Evolutionary conservation across 2,329 filamentous ascomycete genomes (phyloP).

Genomic region (Trichophyton schoenleinii): DNA sequence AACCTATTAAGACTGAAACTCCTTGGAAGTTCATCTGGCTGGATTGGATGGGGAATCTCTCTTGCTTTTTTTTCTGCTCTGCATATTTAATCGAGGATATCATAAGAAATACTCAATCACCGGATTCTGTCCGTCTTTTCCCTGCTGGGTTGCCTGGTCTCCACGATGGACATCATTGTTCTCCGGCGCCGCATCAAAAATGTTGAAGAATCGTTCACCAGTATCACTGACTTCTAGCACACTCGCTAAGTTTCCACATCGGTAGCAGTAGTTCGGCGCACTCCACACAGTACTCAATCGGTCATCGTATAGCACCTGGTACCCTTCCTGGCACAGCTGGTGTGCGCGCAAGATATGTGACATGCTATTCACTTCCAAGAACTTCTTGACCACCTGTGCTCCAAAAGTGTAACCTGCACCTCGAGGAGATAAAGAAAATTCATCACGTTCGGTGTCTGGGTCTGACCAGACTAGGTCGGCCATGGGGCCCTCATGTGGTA

Average conservation of each 20-base stretch:
- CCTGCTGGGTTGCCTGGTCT: conserved; percentile 61
- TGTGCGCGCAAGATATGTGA: conserved; percentile 95
- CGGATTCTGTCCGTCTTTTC: conserved; percentile 57
- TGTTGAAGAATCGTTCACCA: conserved; percentile 91
- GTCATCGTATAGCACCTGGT: conserved; percentile 93
- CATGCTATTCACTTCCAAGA: conserved; percentile 94
- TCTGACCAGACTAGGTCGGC: conserved; percentile 99
- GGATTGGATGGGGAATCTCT: not conserved
- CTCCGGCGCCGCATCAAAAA: conserved; percentile 92
- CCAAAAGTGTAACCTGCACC: conserved; percentile 97
- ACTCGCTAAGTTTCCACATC: conserved; percentile 93
- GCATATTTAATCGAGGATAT: conserved; percentile 16
- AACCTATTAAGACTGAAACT: conserved; percentile 10
- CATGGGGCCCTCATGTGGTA: conserved; percentile 97
- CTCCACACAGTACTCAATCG: conserved; percentile 94
- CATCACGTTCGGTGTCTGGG: conserved; percentile 90
- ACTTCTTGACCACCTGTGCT: conserved; percentile 95
- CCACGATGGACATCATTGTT: conserved; percentile 69
- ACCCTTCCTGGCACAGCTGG: conserved; percentile 95
- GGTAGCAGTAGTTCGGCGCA: conserved; percentile 89
- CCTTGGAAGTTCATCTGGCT: conserved; percentile 8
- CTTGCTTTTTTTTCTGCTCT: not conserved
- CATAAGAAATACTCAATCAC: conserved; percentile 61
- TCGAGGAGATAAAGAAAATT: conserved; percentile 85
- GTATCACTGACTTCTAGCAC: conserved; percentile 91